Base-by-base conservation (phyloP, 345 rosid genomes). In the Citrus maxima region DNA sequence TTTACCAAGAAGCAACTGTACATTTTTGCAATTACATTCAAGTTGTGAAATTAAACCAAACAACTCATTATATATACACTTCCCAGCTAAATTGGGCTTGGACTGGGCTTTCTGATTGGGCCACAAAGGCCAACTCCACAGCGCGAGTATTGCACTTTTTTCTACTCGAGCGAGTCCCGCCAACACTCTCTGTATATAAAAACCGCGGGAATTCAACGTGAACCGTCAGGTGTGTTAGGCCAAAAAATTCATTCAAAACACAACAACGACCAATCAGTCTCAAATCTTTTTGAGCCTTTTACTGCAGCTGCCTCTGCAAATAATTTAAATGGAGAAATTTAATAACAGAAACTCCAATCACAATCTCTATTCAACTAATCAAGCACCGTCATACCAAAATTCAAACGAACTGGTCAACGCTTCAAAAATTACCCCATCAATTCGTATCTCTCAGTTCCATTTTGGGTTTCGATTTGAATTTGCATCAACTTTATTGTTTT, bases 391-490 rank as follows among this genome's bases (percentile, higher is more conserved):
- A 32, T 7, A 13, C 51, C 9, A 32, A 32, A 65, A 25, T 73
- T 69, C 81, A 63, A 55, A 70, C 70, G 5, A 35, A 5, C 25
- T 19, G 2, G 67, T 83, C 82, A 76, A 83, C 68, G 69, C 40
- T 79, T 58, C 27, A 72, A 59, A 34, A 13, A 7, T 46, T 46
- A 46, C 12, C 2, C 2, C 34, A 38, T 59, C 19, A 25, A 0
- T 60, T 60, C 22, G 10, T 59, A 7, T 16, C 5, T 62, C 60
- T 63, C n/a, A 2, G 16, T 30, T 56, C 7, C 70, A 46, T 21
- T 10, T 27, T 21, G 13, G 40, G 22, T 22, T 32, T 24, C 62
- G 10, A 28, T 35, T 19, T 7, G 49, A 12, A 42, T 37, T 74
- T 35, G 59, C 30, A 54, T 25, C 22, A 3, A 37, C 54, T 74